phyloP scores from a whole-genome alignment of 148 eudicot species.

The Heliosperma pusillum region DNA sequence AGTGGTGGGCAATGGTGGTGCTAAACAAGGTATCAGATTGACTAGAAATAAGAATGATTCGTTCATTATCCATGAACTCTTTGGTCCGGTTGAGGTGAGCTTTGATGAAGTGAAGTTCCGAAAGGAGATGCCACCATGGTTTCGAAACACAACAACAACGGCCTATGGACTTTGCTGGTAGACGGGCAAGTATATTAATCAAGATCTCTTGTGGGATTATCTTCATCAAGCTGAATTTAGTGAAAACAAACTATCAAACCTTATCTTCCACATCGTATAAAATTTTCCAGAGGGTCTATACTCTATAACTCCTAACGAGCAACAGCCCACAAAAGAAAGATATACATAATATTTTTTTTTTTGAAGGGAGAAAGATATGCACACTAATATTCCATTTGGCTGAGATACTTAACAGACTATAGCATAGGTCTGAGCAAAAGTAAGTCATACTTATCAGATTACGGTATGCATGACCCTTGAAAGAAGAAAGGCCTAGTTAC shows the following conservation, averaged over 20 bases:
- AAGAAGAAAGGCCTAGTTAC: no score
- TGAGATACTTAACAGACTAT: no score
- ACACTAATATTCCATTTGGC: no score
- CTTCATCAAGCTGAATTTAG: constrained; percentile 3
- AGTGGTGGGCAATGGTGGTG: not conserved
- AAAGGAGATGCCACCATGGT: constrained; percentile 16
- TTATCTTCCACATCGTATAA: not conserved
- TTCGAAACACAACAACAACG: constrained; percentile 24
- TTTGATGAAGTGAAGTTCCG: constrained; percentile 22
- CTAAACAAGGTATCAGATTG: not conserved
- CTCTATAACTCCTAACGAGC: no score
- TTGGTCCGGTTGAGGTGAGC: constrained; percentile 12
- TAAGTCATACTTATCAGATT: no score
- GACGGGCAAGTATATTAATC: constrained; percentile 6
- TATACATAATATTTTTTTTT: no score
- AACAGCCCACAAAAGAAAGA: no score
- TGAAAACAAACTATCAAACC: not conserved
- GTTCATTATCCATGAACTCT: not conserved
- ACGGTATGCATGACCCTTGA: no score
- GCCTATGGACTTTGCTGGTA: constrained; percentile 23
- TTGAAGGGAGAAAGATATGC: no score
- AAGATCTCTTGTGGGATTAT: constrained; percentile 21
- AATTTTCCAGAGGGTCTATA: no score
- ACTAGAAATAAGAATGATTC: not conserved
- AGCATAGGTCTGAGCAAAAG: no score